A percentile compares a stretch with the other conserved stretches of the same genome.
phyloP scores from a whole-genome alignment of 192 early-diverging fungal species.

The Coemansia sp. region DNA sequence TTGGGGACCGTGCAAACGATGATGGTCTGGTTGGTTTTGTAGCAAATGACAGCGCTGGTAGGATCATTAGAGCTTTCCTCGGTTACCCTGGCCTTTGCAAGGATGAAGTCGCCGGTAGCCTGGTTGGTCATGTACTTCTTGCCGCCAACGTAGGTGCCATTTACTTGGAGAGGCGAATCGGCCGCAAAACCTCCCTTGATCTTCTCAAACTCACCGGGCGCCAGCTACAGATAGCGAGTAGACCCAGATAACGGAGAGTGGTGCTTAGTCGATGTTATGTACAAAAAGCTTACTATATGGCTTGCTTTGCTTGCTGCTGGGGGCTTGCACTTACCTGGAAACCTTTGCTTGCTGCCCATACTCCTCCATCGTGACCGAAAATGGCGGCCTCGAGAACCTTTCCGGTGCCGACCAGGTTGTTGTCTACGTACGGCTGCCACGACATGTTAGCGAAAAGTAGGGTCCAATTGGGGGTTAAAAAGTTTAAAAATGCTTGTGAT shows the following conservation, averaged over 20 bases:
- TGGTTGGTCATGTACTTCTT: constrained; percentile 72
- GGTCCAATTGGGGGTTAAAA: too few species aligned
- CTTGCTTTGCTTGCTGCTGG: too few species aligned
- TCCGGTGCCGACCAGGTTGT: constrained; percentile 68
- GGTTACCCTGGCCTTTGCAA: constrained; percentile 63
- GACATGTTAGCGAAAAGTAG: constrained; percentile 22
- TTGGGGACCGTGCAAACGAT: constrained; percentile 71
- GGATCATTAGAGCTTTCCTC: constrained; percentile 8
- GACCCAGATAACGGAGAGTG: too few species aligned
- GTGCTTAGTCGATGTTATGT: too few species aligned
- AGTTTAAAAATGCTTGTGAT: constrained; percentile 8
- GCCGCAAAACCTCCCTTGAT: constrained; percentile 64
- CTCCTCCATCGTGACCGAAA: constrained; percentile 68
- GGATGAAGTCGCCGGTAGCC: constrained; percentile 64
- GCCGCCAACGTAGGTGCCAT: constrained; percentile 64
- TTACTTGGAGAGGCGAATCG: constrained; percentile 51
- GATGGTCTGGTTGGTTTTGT: constrained; percentile 78
- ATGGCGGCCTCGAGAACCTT: constrained; percentile 76
- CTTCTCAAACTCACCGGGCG: constrained; percentile 53
- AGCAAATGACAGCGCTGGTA: constrained; percentile 42
- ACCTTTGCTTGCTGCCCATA: constrained; percentile 75
- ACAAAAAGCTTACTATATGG: too few species aligned
- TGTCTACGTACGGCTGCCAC: constrained; percentile 82
- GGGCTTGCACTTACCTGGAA: constrained; percentile 61
- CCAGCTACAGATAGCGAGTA: constrained; percentile 47